Evolutionary conservation across 2,329 filamentous ascomycete genomes (phyloP), one percentile per base, ranked within the genome.

Genomic region (Aspergillus calidoustus): DNA sequence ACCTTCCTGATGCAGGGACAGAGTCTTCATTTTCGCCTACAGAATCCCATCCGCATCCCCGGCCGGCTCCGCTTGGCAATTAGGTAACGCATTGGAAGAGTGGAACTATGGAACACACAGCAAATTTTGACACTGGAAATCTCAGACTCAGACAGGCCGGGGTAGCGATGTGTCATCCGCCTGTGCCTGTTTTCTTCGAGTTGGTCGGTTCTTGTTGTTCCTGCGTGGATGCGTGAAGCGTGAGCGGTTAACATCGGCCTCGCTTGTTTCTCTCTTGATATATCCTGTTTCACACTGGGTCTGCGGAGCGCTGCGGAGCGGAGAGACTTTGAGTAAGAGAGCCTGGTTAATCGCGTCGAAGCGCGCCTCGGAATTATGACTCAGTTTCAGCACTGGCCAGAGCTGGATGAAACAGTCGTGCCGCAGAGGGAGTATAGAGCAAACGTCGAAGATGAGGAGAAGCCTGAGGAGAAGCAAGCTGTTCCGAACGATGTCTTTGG

Each of bases 401-500:
- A 15, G 34, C 34, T 41, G 34, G 34, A 41, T 17, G 34, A 41
- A 41, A 17, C 34, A 15, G 34, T 41, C 2, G 6, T 5, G 15
- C 34, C 34, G 11, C 34, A 41, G 2, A 41, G 34, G 11, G 44
- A 30, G 13, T 17, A 43, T 13, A 47, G 23, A 31, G 9, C 25
- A 23, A 38, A 48, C 8, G 1, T 25, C 1, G 31, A 30, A 17
- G 55, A 57, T 13, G 47, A 28, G 9, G 47, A 57, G 25, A 52
- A 51, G 34, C 19, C 65, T 43, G 65, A 69, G 28, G 69, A 74
- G 52, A 69, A 70, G 44, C 50, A 64, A 8, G 48, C 64, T 11
- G 52, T 51, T 1, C 63, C 69, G 11, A 65, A 71, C 34, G 77
- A 79, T 67, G 72, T 75, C 15, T 79, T 79, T 66, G 77, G 77